Percentiles rank a stretch among this genome's conserved stretches.
These are phyloP conservation scores for Aspergillus panamensis DNA, from an alignment of 495 filamentous ascomycete species.

Conservation along the genomic window DNA sequence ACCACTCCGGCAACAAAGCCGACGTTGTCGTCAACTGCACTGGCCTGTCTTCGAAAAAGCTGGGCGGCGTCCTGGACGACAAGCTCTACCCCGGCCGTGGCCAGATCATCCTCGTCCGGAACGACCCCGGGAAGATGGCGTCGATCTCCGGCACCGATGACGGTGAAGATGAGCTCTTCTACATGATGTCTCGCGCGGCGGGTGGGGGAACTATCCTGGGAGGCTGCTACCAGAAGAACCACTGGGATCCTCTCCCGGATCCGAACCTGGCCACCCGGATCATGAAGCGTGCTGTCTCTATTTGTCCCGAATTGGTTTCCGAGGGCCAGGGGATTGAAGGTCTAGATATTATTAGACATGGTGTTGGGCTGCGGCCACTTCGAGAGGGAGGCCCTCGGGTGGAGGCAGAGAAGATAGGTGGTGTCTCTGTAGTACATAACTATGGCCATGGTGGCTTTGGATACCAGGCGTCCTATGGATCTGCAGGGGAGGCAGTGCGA, in stretches of 20 bases:
- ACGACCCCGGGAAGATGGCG: conserved; percentile 69
- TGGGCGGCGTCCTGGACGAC: conserved; percentile 80
- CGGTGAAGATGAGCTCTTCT: conserved; percentile 72
- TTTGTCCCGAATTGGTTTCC: conserved; percentile 67
- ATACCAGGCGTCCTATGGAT: conserved; percentile 86
- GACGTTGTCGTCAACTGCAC: conserved; percentile 85
- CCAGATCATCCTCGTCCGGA: conserved; percentile 85
- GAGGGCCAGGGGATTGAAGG: conserved; percentile 73
- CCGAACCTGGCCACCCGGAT: conserved; percentile 78
- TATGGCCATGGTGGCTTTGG: conserved; percentile 96
- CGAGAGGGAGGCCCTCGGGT: conserved; percentile 73
- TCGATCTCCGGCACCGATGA: conserved; percentile 75
- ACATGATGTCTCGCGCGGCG: conserved; percentile 87
- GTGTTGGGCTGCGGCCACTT: conserved; percentile 79
- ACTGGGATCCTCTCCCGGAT: conserved; percentile 81
- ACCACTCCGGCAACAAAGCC: conserved; percentile 59
- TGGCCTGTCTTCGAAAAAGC: conserved; percentile 64
- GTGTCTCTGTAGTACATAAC: conserved; percentile 82
- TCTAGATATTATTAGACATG: conserved; percentile 82
- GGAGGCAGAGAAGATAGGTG: conserved; percentile 72
- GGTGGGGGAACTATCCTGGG: conserved; percentile 80
- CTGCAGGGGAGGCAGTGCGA: conserved; percentile 63
- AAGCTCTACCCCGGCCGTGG: conserved; percentile 75
- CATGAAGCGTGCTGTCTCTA: conserved; percentile 76
- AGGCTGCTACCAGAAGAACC: conserved; percentile 77